Evolutionary conservation across 192 early-diverging fungal genomes (phyloP), one percentile per base, ranked within the genome.

Genomic region (Ambispora gerdemannii): DNA sequence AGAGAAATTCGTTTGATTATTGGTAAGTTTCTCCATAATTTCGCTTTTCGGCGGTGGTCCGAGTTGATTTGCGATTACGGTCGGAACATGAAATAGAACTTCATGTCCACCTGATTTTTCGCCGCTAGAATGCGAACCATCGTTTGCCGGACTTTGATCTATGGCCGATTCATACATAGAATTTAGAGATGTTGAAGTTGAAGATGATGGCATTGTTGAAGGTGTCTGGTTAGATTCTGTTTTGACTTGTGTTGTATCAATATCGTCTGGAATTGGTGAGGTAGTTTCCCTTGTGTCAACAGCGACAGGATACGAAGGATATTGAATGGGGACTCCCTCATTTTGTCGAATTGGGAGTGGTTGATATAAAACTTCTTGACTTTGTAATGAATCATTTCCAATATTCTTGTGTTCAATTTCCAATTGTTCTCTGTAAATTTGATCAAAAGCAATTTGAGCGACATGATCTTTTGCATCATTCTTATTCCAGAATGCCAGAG

Each of bases 381-480:
- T 43, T 15, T 15, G 6, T 43, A 15, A 6, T 10, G 15, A 43
- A 10, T 43, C 38, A 6, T 15, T 15, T 15, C 38, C 38, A 10
- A 43, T 43, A 15, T 43, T 6, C 7, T 15, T 43, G 6, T 15
- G 38, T 20, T 67, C 65, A n/a, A 49, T 50, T 1, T 53, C 33
- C 11, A 30, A 10, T 24, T 43, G 38, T 53, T 67, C 65, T 10
- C 49, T 24, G 22, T 53, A 67, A 11, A 67, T 15, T 33, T 31
- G 27, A 31, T 67, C 50, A 33, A 67, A 53, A 25, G 65, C 65
- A 11, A 52, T 50, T n/a, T 67, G 27, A 7, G 65, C 33, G 3
- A 32, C 25, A 52, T 53, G 50, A 53, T 67, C 65, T 35, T 67
- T 50, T 52, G 65, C 65, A 1, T 67, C 65, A n/a, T 67, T 67